Conservation (phyloP, 2,329 filamentous ascomycete genomes). For the Cordyceps cateniannulata region DNA sequence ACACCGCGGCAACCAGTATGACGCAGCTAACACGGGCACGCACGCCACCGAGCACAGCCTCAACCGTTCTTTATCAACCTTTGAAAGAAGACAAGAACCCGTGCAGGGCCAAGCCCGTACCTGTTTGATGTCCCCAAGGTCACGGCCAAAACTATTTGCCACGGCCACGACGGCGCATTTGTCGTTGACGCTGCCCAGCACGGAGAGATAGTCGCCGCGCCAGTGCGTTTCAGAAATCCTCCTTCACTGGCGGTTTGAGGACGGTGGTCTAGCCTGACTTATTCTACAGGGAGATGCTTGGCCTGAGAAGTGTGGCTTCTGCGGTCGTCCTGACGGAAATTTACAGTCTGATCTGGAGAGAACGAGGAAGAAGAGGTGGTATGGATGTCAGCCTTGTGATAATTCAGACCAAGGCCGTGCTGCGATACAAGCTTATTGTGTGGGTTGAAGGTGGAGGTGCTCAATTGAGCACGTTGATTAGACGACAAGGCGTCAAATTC, state of each 20-base stretch:
- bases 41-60: background rate
- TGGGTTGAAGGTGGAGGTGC: background rate
- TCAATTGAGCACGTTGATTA: background rate
- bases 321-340: background rate
- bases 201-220: background rate
- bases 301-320: no score
- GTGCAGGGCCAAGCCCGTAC: background rate
- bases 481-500: background rate
- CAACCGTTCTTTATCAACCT: background rate
- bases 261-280: background rate
- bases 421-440: slow-evolving; percentile 3
- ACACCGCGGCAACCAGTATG: background rate
- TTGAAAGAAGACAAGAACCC: background rate
- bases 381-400: background rate
- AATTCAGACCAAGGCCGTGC: slow-evolving; percentile 3
- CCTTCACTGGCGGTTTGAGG: slow-evolving; percentile 8
- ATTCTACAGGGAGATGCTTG: background rate
- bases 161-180: background rate
- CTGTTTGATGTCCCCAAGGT: background rate
- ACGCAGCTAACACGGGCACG: background rate
- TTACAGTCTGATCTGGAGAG: background rate
- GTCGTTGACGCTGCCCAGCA: background rate
- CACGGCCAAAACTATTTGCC: no score
- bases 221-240: slow-evolving; percentile 6
- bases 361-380: background rate